Evolutionary conservation across 768 basidiomycete genomes (phyloP).

Genomic region (Auriscalpium orientale): DNA sequence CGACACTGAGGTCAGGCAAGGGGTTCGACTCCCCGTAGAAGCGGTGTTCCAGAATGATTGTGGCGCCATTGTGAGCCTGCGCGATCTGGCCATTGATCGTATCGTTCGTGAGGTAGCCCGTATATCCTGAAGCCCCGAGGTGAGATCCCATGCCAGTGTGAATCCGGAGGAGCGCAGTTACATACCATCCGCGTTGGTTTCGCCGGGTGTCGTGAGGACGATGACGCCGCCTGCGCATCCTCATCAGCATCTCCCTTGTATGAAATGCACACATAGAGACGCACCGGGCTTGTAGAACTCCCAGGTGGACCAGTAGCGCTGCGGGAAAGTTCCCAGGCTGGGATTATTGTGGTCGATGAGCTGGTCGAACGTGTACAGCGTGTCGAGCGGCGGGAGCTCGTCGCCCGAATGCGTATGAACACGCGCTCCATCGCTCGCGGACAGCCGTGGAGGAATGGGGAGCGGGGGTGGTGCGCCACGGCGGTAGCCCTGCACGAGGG

Average conservation of each 20-base stretch:
- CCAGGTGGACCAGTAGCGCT: constrained; percentile 65
- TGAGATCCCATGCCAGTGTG: no score
- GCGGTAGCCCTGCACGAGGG: not conserved
- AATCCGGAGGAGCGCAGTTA: not conserved
- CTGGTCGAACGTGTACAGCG: constrained; percentile 47
- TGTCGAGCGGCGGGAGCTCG: constrained; percentile 25
- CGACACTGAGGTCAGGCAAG: no score
- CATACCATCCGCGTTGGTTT: not conserved
- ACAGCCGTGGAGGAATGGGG: not conserved
- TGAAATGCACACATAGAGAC: not conserved
- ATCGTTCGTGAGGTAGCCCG: constrained; percentile 33
- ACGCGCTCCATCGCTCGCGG: not conserved
- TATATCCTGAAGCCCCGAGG: not conserved
- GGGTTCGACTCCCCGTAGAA: no score
- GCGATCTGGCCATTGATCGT: constrained; percentile 61
- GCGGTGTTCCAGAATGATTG: constrained; percentile 62
- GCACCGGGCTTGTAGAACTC: constrained; percentile 49
- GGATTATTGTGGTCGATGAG: constrained; percentile 47
- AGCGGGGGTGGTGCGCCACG: not conserved
- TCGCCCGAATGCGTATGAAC: constrained; percentile 17
- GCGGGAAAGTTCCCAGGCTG: constrained; percentile 63
- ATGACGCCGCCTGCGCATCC: not conserved
- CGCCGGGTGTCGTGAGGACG: not conserved
- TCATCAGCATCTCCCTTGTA: not conserved
- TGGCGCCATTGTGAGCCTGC: constrained; percentile 55